Conservation (phyloP, 108 stramenopile genomes). For the Nitzschia sp. region DNA sequence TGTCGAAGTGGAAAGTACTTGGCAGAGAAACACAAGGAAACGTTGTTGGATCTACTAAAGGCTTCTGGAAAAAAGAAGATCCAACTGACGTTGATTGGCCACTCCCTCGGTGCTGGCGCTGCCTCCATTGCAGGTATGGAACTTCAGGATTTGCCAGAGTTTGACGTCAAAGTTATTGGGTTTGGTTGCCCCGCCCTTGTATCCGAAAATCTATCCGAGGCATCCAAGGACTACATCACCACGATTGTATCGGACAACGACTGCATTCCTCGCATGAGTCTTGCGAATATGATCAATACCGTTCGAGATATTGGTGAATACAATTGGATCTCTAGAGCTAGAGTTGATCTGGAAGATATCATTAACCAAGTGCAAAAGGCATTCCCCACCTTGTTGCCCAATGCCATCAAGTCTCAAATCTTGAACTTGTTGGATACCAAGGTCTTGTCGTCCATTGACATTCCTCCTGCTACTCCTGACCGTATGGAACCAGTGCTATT, state of each 20-base stretch:
- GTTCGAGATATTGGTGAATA: slow-evolving; percentile 54
- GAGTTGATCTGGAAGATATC: slow-evolving; percentile 60
- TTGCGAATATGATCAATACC: slow-evolving; percentile 57
- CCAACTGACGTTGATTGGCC: slow-evolving; percentile 67
- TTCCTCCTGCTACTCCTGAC: slow-evolving; percentile 14
- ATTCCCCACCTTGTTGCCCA: slow-evolving; percentile 19
- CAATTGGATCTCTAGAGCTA: slow-evolving; percentile 56
- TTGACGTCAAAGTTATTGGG: slow-evolving; percentile 59
- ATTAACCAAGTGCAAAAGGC: slow-evolving; percentile 37
- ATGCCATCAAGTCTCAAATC: slow-evolving; percentile 16
- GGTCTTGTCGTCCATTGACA: slow-evolving; percentile 11
- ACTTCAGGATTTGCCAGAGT: slow-evolving; percentile 43
- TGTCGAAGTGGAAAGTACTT: slow-evolving; percentile 62
- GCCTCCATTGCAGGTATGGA: slow-evolving; percentile 77
- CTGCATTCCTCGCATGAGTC: slow-evolving; percentile 71
- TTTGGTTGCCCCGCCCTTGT: slow-evolving; percentile 82
- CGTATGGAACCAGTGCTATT: slow-evolving; percentile 34
- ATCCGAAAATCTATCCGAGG: slow-evolving; percentile 52
- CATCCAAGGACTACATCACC: slow-evolving; percentile 57
- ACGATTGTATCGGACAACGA: slow-evolving; percentile 75
- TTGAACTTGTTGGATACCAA: slow-evolving; percentile 13
- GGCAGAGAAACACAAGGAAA: slow-evolving; percentile 52
- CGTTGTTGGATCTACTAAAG: slow-evolving; percentile 47
- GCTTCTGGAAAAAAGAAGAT: slow-evolving; percentile 56
- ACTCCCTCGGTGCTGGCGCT: slow-evolving; percentile 74